phyloP scores from a whole-genome alignment of 768 basidiomycete species.

The Xanthoconium stramineum region DNA sequence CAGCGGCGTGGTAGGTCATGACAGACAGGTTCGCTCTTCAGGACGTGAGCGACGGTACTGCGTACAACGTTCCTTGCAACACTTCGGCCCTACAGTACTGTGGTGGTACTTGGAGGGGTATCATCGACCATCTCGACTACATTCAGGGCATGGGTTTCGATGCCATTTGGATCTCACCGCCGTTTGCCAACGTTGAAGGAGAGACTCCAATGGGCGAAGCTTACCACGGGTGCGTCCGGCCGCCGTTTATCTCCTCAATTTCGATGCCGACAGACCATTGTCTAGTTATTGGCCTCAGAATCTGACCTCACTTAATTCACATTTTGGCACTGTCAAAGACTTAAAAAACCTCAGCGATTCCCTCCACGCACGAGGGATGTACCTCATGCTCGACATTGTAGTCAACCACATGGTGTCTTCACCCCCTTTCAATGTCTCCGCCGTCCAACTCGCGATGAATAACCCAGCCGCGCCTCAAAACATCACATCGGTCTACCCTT shows the following conservation, averaged over 20 bases:
- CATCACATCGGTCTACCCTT: constrained; percentile 26
- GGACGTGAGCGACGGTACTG: constrained; percentile 26
- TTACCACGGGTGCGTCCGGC: constrained; percentile 46
- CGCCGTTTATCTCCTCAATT: not conserved
- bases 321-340: constrained; percentile 52
- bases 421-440: constrained; percentile 23
- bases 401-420: constrained; percentile 57
- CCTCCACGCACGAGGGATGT: constrained; percentile 52
- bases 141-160: constrained; percentile 63
- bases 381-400: constrained; percentile 61
- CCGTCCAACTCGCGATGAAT: constrained; percentile 16
- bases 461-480: constrained; percentile 15
- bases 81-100: constrained; percentile 49
- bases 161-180: constrained; percentile 57
- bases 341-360: constrained; percentile 45
- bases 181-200: constrained; percentile 47
- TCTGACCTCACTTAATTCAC: constrained; percentile 45
- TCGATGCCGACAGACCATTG: not conserved
- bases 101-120: constrained; percentile 54
- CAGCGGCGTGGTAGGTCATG: constrained; percentile 34
- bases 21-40: constrained; percentile 62
- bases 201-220: constrained; percentile 50
- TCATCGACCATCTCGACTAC: constrained; percentile 56
- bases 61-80: constrained; percentile 40
- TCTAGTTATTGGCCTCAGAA: constrained; percentile 50